Base-by-base conservation (phyloP, 805 yeast species). In the Teunomyces cretensis region DNA sequence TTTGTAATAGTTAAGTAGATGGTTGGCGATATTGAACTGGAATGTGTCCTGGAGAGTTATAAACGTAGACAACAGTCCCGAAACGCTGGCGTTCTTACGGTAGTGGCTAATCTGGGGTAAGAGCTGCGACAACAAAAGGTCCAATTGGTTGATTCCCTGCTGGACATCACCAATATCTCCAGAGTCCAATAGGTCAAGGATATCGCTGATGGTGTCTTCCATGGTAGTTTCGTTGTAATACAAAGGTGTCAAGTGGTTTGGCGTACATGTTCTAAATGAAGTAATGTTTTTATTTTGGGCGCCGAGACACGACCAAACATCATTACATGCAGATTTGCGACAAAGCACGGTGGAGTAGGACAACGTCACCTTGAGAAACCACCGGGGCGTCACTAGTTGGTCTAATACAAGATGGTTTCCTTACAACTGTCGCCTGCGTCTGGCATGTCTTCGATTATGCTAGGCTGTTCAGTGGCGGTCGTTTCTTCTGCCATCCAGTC, bases 401-500 rank as follows among this genome's bases (percentile, higher is more conserved):
- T n/a, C n/a, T n/a, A n/a, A n/a, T n/a, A n/a, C n/a, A n/a, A 19
- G 28, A 26, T 26, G 28, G 9, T 8, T 16, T 11, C 12, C 7
- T 9, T 19, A n/a, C n/a, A 26, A 16, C 22, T n/a, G 27, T 24
- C 14, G 26, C 16, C 38, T 19, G 24, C 27, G 27, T 22, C 38
- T 24, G 38, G 28, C 6, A 28, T 41, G 15, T 50, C 54, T 16
- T 49, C 70, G 15, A 72, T 82, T 11, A 52, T 72, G 2, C 47
- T 84, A 1, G 92, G 92, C 8, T 82, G 88, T 48, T 53, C 73
- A 3, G 88, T 84, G 8, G 95, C 92, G 9, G 75, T 88, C 9
- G 52, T 83, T 9, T 85, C 95, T 6, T 81, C 91, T 2, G 89
- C 89, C 1, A 74, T 84, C 30, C 96, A 89, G 62, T 83, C 94